These are phyloP conservation scores for Nicotiana paniculata DNA, from an alignment of 257 asterid species.

Conservation along the genomic window DNA sequence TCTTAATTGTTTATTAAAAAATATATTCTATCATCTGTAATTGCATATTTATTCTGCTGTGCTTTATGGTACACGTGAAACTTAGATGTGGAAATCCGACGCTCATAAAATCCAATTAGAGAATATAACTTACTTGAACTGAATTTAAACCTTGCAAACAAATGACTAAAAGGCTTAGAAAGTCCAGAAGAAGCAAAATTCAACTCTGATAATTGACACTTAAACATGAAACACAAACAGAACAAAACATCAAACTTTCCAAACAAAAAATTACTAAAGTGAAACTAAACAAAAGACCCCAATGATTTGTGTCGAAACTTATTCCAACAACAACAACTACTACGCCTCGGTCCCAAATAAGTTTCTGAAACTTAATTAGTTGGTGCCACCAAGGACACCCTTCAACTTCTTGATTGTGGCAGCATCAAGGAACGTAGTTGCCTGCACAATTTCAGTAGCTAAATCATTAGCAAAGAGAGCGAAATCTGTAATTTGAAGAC, in stretches of 20 bases:
- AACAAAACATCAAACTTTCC: background rate
- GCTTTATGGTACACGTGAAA: too few species aligned
- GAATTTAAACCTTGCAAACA: background rate
- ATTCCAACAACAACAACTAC: background rate
- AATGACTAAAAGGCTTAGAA: background rate
- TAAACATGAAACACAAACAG: background rate
- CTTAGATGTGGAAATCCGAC: background rate
- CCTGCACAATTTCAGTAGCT: slow-evolving; percentile 34
- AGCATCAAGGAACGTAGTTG: slow-evolving; percentile 54
- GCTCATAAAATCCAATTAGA: background rate
- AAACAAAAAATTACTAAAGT: background rate
- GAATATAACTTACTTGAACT: background rate
- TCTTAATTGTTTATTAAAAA: too few species aligned
- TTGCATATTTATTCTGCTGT: too few species aligned
- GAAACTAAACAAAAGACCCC: background rate
- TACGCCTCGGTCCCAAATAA: too few species aligned
- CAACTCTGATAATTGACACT: background rate
- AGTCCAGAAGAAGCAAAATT: background rate
- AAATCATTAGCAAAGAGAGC: slow-evolving; percentile 52
- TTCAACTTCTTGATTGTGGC: slow-evolving; percentile 51
- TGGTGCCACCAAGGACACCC: slow-evolving; percentile 44
- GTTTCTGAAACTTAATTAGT: background rate
- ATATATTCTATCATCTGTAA: too few species aligned
- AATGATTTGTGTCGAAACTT: background rate
- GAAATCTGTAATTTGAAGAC: slow-evolving; percentile 52